A percentile compares a stretch with the other conserved stretches of the same genome.
These are phyloP conservation scores for Saccharomyces hybrid DNA, from an alignment of 1,139 yeast genomes.

Conservation along the genomic window DNA sequence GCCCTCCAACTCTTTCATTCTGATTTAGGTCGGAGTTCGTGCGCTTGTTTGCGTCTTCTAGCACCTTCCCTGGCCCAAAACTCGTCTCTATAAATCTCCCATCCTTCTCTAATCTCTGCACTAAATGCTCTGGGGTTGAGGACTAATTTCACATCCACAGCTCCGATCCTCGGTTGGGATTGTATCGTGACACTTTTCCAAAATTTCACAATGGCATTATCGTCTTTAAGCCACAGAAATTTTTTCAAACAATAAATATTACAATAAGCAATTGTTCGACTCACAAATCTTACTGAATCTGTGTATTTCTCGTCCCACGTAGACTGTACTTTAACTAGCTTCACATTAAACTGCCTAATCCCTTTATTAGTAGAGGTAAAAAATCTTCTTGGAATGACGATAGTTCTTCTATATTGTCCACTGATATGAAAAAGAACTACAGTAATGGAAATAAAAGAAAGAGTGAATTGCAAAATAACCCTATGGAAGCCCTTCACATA, in stretches of 20 bases:
- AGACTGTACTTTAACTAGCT: constrained; percentile 62
- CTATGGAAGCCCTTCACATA: constrained; percentile 28
- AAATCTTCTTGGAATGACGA: constrained; percentile 73
- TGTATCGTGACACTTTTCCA: constrained; percentile 32
- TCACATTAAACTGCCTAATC: constrained; percentile 68
- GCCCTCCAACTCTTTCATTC: background rate
- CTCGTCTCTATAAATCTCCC: constrained; percentile 91
- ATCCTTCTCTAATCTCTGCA: constrained; percentile 80
- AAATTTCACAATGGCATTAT: constrained; percentile 26
- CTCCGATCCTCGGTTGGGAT: constrained; percentile 41
- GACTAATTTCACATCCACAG: constrained; percentile 57
- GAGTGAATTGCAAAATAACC: constrained; percentile 50
- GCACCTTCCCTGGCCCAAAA: constrained; percentile 86
- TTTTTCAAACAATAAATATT: constrained; percentile 17
- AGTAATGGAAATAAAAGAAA: constrained; percentile 63
- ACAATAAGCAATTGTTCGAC: constrained; percentile 25
- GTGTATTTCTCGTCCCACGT: constrained; percentile 47
- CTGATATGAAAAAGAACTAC: constrained; percentile 72
- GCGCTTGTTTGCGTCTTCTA: constrained; percentile 47
- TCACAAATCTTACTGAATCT: constrained; percentile 36
- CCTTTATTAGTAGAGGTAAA: constrained; percentile 80
- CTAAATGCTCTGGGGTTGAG: constrained; percentile 75
- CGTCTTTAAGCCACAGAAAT: constrained; percentile 12
- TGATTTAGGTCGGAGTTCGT: constrained; percentile 20
- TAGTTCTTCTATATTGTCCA: constrained; percentile 83